These are phyloP conservation scores for Globisporangium uncinulatum DNA, from an alignment of 352 stramenopile genomes.

Conservation along the genomic window DNA sequence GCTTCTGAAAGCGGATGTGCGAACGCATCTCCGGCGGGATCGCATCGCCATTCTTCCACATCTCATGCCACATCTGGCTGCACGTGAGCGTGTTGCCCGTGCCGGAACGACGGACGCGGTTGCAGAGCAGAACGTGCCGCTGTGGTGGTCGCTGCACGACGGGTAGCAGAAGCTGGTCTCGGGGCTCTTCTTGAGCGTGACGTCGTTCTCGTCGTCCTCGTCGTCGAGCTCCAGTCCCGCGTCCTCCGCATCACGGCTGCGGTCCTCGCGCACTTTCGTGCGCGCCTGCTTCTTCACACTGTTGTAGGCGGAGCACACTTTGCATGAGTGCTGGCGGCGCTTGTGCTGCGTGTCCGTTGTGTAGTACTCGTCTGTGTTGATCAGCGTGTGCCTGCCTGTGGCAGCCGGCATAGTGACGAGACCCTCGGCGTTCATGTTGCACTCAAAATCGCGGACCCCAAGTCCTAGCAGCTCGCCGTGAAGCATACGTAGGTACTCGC, in stretches of 20 bases:
- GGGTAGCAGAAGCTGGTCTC: slow-evolving; percentile 15
- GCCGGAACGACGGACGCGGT: slow-evolving; percentile 1
- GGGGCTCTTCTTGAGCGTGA: slow-evolving; percentile 5
- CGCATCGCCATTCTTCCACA: slow-evolving; percentile 14
- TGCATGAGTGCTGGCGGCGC: slow-evolving; percentile 13
- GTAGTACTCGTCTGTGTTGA: slow-evolving; percentile 10
- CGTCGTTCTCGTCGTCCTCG: too few relatives aligned
- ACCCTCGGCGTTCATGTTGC: slow-evolving; percentile 11
- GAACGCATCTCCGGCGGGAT: slow-evolving; percentile 7
- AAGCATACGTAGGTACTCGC: background rate
- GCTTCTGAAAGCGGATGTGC: slow-evolving; percentile 14
- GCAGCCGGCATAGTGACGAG: slow-evolving; percentile 3
- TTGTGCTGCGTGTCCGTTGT: slow-evolving; percentile 8
- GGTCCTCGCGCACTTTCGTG: too few relatives aligned
- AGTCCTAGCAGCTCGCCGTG: slow-evolving; percentile 9
- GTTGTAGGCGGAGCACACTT: slow-evolving; percentile 15
- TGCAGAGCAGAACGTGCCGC: slow-evolving; percentile 15
- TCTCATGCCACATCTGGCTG: slow-evolving; percentile 15
- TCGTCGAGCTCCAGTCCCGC: too few relatives aligned
- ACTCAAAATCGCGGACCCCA: background rate
- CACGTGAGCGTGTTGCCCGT: slow-evolving; percentile 9
- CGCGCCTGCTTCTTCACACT: too few relatives aligned
- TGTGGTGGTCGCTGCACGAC: slow-evolving; percentile 4
- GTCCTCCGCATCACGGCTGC: too few relatives aligned
- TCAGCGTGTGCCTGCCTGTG: slow-evolving; percentile 1